Base-by-base conservation (phyloP, 768 basidiomycete genomes). In the Russula vinacea region DNA sequence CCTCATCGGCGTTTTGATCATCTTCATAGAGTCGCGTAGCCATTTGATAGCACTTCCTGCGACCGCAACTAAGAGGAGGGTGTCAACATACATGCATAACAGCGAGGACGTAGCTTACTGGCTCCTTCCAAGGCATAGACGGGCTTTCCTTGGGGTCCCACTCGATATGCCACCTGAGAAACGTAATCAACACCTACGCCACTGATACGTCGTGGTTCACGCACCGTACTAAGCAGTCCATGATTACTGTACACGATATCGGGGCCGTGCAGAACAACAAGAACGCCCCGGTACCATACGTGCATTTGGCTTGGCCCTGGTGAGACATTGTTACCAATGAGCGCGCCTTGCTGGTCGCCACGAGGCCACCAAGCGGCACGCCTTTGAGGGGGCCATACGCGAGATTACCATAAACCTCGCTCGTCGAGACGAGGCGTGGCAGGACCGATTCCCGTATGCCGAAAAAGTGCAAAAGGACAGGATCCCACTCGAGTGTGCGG, bases 291-390 rank as follows among this genome's bases (percentile, higher is more conserved):
- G 96, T 98, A 29, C 96, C 96, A 70, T 96, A 99, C 5, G 97
- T 99, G 76, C 94, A 97, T 77, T 99, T 99, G 2, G 95, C 96
- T 74, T 98, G 90, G 19, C 96, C 96, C 68, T 84, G 80, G 72
- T 79, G 59, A 99, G 75, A 72, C 97, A 98, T 97, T 98, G 79
- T 99, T 98, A 0, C 96, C 97, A 56, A 98, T 85, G 26, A 99
- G 78, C 26, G 96, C 96, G 6, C 90, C 97, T 74, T 99, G 97
- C 77, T 99, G 97, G 73, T 99, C 97, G n/a, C 97, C 97, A 96
- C 86, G 53, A 98, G 84, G 24, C 96, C 96, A 42, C 87, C 94
- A 58, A 99, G 92, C 10, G 88, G 88, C 13, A 94, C 80, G 45
- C 90, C 92, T 68, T 80, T 78, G 66, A 93, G 78, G 3, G 85